Evolutionary conservation across 2,329 filamentous ascomycete species (phyloP), one percentile per base, ranked within the genome.

Genomic region (Ophiostoma ips): DNA sequence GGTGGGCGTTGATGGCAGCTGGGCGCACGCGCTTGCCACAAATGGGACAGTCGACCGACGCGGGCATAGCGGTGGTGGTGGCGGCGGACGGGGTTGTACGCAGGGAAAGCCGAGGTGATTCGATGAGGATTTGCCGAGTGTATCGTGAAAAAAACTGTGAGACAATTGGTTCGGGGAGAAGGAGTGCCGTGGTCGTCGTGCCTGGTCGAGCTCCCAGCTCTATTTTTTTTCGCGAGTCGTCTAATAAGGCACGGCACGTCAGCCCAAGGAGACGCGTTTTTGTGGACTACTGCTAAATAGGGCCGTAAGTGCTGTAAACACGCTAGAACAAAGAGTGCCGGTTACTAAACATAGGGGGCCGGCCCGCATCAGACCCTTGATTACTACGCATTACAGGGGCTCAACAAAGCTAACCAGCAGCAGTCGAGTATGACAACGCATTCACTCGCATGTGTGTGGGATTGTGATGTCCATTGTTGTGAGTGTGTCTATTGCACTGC

Each of bases 1-100:
- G 79, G 65, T 96, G 90, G 57, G 75, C 74, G 67, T 96, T 96
- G 71, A 96, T 96, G 57, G 83, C 77, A 60, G 70, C 69, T 56
- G 82, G 68, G 56, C 77, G 82, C 59, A 92, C 86, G 50, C 73
- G 70, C 59, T 84, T 83, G 61, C 77, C 73, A 70, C 88, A 95
- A 57, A 89, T 85, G 15, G 88, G 88, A 62, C 88, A 95, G 59
- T 79, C 76, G 58, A 94, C 84, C 61, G 70, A 68, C 50, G 51
- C 63, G 19, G 51, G 34, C 16, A 56, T 55, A n/a, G 18, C 33
- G 6, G 45, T 28, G 24, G 24, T 28, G 24, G 24, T 28, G 24
- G 24, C 8, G 24, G 24, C 8, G 24, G 24, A 28, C 24, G 24
- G 24, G 5, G 24, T 28, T n/a, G n/a, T n/a, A n/a, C n/a, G n/a